Conservation (phyloP, 306 rosid genomes). For the Hylodesmum podocarpum region DNA sequence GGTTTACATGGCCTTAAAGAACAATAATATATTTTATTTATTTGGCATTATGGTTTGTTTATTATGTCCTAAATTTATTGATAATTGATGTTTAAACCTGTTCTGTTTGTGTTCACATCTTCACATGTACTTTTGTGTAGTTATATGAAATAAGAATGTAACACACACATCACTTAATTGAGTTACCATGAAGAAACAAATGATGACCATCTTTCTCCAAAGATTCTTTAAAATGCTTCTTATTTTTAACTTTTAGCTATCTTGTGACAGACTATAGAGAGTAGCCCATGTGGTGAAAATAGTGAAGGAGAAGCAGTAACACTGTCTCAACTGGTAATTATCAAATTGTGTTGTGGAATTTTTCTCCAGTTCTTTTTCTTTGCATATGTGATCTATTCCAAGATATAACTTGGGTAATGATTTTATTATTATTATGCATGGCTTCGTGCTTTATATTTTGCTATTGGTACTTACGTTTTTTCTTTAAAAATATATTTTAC, state of each 20-base stretch:
- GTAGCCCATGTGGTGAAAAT: conserved; percentile 89
- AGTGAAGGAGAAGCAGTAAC: conserved; percentile 88
- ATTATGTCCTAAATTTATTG: conserved; percentile 1
- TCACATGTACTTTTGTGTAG: not conserved
- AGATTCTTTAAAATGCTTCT: not conserved
- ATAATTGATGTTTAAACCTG: not conserved
- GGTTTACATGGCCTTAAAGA: conserved; percentile 32
- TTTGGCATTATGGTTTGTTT: conserved; percentile 21
- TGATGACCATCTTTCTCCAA: not conserved
- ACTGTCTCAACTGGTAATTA: conserved; percentile 87
- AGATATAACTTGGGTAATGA: conserved; percentile 3
- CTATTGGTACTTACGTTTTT: conserved; percentile 32
- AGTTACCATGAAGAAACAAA: not conserved
- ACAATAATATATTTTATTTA: conserved; percentile 21
- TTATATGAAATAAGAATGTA: not conserved
- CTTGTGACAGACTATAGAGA: conserved; percentile 82
- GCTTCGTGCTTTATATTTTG: conserved; percentile 19
- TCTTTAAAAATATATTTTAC: conserved; percentile 39
- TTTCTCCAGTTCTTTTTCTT: conserved; percentile 11
- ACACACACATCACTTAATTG: not conserved
- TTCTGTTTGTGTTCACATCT: conserved; percentile 14
- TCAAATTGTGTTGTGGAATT: conserved; percentile 23
- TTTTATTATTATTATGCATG: too few species aligned
- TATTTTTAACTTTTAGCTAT: conserved; percentile 26
- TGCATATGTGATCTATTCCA: not conserved